Evolutionary conservation across 768 basidiomycete species (phyloP), one percentile per base, ranked within the genome.

Genomic region (Suillus clintonianus): DNA sequence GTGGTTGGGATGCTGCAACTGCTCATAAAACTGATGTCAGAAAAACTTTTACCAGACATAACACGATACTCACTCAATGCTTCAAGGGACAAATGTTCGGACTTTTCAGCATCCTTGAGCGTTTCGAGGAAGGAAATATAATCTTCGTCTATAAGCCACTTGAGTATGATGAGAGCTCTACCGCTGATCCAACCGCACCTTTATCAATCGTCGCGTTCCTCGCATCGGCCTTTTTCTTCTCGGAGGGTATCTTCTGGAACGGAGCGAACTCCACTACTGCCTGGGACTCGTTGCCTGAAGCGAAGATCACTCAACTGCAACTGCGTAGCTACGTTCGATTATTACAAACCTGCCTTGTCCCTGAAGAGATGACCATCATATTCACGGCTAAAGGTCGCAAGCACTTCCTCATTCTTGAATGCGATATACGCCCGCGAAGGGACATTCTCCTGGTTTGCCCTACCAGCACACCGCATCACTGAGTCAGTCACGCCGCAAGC

Each of bases 241-340:
- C 82, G 0, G 83, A 71, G 0, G 95, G 93, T 13, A 90, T 77
- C 72, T 95, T 97, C 74, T 95, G 95, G 66, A 90, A 93, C 5
- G 95, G 94, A 0, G 97, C 92, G 71, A 92, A 98, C 76, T 99
- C 97, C 8, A 99, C 95, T 5, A 97, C 81, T 1, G 93, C 95
- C 56, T 89, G 83, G 2, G 88, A 92, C 72, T 97, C 94, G 69
- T 89, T 90, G 17, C 97, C 97, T 97, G 67, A 13, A 39, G 27
- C 51, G 47, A 22, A 34, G 48, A 54, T 64, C 63, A 42, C 37
- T 50, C 9, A 9, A 34, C 32, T 59, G 22, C 5, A 47, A 41
- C 19, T 11, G 51, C 30, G 19, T 5, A 30, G 14, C 7, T 19
- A 4, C n/a, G 34, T 39, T 36, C 41, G 5, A 14, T 34, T 15